Evolutionary conservation across 805 yeast genomes (phyloP).

Genomic region (Candida loeiensis): DNA sequence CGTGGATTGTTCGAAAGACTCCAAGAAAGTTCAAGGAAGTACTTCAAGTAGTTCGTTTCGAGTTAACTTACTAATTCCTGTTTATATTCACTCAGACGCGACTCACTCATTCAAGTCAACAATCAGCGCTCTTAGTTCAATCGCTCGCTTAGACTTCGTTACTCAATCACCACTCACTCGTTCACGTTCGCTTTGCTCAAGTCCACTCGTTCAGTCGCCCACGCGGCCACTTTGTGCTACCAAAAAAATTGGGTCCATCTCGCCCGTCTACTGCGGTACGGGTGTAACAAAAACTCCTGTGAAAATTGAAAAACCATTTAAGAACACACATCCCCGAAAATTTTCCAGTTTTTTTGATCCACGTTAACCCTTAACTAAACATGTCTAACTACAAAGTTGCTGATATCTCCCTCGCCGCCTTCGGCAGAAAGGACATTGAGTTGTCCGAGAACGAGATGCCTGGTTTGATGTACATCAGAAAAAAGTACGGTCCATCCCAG

Average conservation of each 20-base stretch:
- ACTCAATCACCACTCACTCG: no score
- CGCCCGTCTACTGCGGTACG: conserved; percentile 1
- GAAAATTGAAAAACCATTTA: conserved; percentile 3
- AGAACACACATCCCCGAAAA: conserved; percentile 2
- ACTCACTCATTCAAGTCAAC: no score
- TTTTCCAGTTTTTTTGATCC: conserved; percentile 6
- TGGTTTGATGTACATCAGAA: conserved; percentile 97
- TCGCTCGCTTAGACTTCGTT: no score
- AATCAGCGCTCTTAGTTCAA: no score
- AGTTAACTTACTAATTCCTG: no score
- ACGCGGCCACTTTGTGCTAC: conserved; percentile 1
- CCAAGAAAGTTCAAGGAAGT: no score
- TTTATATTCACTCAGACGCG: no score
- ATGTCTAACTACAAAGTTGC: conserved; percentile 84
- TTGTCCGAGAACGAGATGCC: conserved; percentile 99
- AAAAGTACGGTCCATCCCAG: conserved; percentile 83
- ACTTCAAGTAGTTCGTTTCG: no score
- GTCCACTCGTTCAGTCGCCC: background rate
- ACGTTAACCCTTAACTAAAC: conserved; percentile 10
- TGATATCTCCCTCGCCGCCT: conserved; percentile 97
- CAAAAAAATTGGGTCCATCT: conserved; percentile 1
- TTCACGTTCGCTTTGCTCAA: background rate
- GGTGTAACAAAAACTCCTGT: background rate
- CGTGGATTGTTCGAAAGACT: no score
- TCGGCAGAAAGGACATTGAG: conserved; percentile 99